Evolutionary conservation across 2,329 filamentous ascomycete species (phyloP).

Genomic region (Fusarium euwallaceae): DNA sequence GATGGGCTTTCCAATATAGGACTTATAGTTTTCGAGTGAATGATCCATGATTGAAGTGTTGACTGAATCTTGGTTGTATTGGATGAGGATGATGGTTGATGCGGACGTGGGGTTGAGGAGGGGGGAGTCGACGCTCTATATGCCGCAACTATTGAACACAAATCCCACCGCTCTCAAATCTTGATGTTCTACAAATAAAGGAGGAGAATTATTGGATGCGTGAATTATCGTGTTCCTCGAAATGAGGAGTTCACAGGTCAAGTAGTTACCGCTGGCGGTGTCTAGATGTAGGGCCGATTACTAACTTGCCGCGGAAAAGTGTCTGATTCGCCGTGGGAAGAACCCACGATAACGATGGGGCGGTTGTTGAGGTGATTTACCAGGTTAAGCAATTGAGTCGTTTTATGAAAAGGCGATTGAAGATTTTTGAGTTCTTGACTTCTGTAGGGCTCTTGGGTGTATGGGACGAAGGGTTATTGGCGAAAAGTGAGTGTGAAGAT

Average conservation of each 20-base stretch:
- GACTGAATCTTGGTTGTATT: background rate
- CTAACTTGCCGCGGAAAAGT: constrained; percentile 2
- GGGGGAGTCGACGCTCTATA: background rate
- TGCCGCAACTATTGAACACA: background rate
- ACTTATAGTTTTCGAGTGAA: constrained; percentile 47
- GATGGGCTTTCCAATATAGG: constrained; percentile 52
- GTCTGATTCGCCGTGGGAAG: constrained; percentile 3
- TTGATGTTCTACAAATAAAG: background rate
- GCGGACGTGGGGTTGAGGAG: background rate
- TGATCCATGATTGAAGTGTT: constrained; percentile 40
- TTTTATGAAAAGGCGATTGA: background rate
- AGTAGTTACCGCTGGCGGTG: background rate
- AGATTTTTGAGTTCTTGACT: background rate
- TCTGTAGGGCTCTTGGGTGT: background rate
- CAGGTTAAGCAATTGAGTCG: background rate
- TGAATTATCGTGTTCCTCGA: background rate
- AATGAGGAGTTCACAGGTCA: background rate
- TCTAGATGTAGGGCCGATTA: constrained; percentile 4
- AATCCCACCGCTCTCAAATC: background rate
- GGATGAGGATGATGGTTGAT: background rate
- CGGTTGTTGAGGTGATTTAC: background rate
- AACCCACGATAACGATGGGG: background rate
- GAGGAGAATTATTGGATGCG: background rate
- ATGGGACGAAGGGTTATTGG: background rate
- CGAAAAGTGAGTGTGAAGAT: background rate